Conservation (phyloP, 495 filamentous ascomycete genomes). For the Trichoderma gamsii region DNA sequence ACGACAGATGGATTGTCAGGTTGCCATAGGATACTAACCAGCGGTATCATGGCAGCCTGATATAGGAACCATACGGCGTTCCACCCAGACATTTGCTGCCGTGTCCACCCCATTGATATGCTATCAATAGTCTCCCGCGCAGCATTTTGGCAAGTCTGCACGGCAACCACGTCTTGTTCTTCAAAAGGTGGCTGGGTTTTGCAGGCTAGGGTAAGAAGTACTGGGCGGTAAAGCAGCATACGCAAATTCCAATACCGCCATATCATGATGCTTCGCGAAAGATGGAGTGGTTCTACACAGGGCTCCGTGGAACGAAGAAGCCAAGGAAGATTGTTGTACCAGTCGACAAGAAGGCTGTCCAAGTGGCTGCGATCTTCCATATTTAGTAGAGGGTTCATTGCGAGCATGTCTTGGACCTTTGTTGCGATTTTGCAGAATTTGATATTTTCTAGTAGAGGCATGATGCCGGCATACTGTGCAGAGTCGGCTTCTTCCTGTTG, state of each 20-base stretch:
- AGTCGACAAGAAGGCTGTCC: conserved; percentile 61
- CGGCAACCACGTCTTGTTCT: conserved; percentile 61
- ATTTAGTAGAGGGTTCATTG: conserved; percentile 59
- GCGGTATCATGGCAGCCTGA: conserved; percentile 71
- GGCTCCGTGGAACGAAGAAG: conserved; percentile 63
- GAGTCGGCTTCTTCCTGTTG: conserved; percentile 34
- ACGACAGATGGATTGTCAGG: conserved; percentile 49
- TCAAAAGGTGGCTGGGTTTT: conserved; percentile 54
- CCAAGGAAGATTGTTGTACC: conserved; percentile 67
- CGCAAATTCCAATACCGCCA: conserved; percentile 76
- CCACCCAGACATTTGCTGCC: conserved; percentile 74
- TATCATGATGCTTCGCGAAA: conserved; percentile 69
- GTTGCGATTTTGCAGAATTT: conserved; percentile 76
- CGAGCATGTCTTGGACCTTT: conserved; percentile 68
- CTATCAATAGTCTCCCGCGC: conserved; percentile 66
- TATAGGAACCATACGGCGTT: conserved; percentile 80
- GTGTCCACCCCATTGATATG: conserved; percentile 59
- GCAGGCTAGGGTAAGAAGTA: conserved; percentile 64
- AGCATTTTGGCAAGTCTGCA: conserved; percentile 61
- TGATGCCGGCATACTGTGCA: conserved; percentile 55
- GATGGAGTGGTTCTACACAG: conserved; percentile 63
- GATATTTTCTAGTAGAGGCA: conserved; percentile 70
- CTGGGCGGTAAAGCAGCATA: conserved; percentile 72
- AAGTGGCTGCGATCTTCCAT: conserved; percentile 58
- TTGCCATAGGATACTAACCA: conserved; percentile 65